Base-by-base conservation (phyloP, 768 basidiomycete genomes). In the Auricularia auricula-judae region DNA sequence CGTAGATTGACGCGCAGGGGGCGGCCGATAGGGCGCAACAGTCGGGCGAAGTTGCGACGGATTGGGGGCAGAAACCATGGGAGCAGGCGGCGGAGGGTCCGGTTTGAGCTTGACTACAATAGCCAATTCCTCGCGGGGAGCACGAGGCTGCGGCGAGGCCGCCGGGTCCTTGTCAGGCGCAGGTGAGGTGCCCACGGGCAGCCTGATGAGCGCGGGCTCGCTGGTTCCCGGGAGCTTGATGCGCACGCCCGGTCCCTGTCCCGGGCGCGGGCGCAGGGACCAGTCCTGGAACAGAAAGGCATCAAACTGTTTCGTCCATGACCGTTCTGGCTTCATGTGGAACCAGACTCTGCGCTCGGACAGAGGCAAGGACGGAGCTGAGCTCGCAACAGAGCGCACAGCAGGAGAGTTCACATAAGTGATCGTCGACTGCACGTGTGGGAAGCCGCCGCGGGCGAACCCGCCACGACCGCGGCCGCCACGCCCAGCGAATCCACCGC, bases 261-360 rank as follows among this genome's bases (percentile, higher is more conserved):
- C 81, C 58, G 82, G 76, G n/a, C 84, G 82, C 12, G 84, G 79
- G 70, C 85, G 86, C 33, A 83, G 76, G 33, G 81, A 74, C 16
- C 79, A 70, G 61, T 91, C 88, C 61, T 82, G 80, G 75, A 86
- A 86, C 18, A 92, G 83, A 72, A 85, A 88, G 2, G 79, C 81
- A 69, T 92, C 89, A 68, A 86, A 84, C 63, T 91, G 88, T 71
- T 91, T 91, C 8, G 91, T 92, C 89, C 89, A 92, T 69, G 85
- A 80, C 56, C 81, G 81, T 70, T 93, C 91, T 8, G 89, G 89
- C 72, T 89, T 91, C 82, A 84, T 83, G 7, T 81, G 75, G 70
- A 82, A 91, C 84, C 89, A 89, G 53, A 82, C 78, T 7, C 56
- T 5, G 61, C 83, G 84, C 18, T 79, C 81, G 39, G 65, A 58